phyloP scores from a whole-genome alignment of 345 rosid species.

The Crucihimalaya himalaica region DNA sequence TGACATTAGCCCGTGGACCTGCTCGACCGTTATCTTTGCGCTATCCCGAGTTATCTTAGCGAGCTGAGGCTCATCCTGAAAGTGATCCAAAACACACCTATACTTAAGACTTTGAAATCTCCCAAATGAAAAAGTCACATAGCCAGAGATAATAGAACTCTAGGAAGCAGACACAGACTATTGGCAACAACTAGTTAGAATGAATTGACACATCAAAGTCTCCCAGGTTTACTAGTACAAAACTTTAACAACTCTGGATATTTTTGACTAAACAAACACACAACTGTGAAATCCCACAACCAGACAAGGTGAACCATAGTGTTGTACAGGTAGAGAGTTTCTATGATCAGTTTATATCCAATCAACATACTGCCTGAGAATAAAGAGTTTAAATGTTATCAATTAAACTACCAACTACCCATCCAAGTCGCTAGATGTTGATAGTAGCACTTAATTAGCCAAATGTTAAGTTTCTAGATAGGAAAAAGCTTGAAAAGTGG shows the following conservation, averaged over 20 bases:
- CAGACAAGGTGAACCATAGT: slow-evolving; percentile 1
- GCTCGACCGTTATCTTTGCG: slow-evolving; percentile 96
- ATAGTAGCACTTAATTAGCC: background rate
- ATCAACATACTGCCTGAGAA: slow-evolving; percentile 7
- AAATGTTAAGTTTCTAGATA: background rate
- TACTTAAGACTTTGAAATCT: slow-evolving; percentile 5
- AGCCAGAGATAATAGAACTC: background rate
- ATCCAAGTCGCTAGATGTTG: slow-evolving; percentile 20
- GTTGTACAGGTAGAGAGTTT: slow-evolving; percentile 7
- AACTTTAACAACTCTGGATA: background rate
- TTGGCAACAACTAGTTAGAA: slow-evolving; percentile 4
- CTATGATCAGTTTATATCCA: slow-evolving; percentile 11
- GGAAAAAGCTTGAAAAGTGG: slow-evolving; percentile 5
- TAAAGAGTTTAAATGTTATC: background rate
- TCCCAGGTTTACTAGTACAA: background rate
- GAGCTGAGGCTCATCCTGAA: slow-evolving; percentile 95
- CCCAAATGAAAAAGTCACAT: background rate
- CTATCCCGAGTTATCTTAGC: slow-evolving; percentile 98
- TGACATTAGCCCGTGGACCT: slow-evolving; percentile 97
- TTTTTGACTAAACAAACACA: slow-evolving; percentile 1
- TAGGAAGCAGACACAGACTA: slow-evolving; percentile 1
- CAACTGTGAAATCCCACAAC: background rate
- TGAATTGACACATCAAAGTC: background rate
- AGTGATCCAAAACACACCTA: slow-evolving; percentile 19
- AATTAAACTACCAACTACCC: background rate